A percentile compares a stretch with the other conserved stretches of the same genome.
phyloP scores from a whole-genome alignment of 176 grass and related monocot genomes.

The Elaeis guineensis region DNA sequence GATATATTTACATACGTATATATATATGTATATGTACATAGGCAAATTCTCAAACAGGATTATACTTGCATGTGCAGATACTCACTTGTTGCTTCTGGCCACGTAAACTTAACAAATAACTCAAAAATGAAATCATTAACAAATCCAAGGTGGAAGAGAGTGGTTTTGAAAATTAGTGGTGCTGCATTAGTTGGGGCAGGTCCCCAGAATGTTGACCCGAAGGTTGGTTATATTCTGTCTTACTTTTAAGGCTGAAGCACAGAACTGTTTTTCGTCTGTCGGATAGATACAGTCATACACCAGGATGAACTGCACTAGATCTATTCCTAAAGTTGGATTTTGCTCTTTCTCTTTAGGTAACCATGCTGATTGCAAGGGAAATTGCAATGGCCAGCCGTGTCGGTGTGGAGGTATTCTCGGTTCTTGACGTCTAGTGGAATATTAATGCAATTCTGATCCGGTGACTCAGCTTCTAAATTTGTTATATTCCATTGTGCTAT shows the following conservation, averaged over 20 bases:
- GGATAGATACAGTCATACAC: no score
- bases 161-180: conserved; percentile 82
- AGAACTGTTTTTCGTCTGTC: no score
- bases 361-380: conserved; percentile 91
- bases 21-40: no score
- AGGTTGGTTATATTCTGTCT: conserved; percentile 28
- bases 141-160: conserved; percentile 79
- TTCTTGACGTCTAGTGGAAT: background rate
- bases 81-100: conserved; percentile 26
- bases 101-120: conserved; percentile 17
- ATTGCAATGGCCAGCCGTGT: conserved; percentile 63
- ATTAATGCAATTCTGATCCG: no score
- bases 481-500: conserved; percentile 1
- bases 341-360: conserved; percentile 38
- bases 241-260: background rate
- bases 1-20: no score
- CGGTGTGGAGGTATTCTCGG: conserved; percentile 55
- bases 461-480: conserved; percentile 9
- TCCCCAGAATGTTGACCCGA: conserved; percentile 77
- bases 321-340: background rate
- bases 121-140: conserved; percentile 26
- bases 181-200: conserved; percentile 40
- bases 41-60: background rate
- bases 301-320: no score
- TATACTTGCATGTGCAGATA: conserved; percentile 27